Percentiles rank a stretch among this genome's conserved stretches.
These are phyloP conservation scores for Bryum argenteum DNA, from an alignment of 225 moss, liverwort and hornwort genomes.

Conservation along the genomic window DNA sequence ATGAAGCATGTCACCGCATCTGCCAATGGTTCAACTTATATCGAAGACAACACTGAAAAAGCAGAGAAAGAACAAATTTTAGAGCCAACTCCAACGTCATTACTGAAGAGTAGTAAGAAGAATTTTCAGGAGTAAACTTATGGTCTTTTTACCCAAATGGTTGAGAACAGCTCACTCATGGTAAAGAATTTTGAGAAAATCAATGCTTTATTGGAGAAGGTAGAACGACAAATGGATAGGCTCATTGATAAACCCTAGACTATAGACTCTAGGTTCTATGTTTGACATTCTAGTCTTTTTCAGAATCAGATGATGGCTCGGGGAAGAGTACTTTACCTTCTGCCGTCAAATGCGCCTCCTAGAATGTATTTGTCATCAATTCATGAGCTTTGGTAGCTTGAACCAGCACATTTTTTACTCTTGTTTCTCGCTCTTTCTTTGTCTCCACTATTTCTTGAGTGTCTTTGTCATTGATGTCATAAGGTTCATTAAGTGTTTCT, in stretches of 20 bases:
- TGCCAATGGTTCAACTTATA: rapidly evolving
- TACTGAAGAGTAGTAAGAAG: background rate
- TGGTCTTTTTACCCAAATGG: background rate
- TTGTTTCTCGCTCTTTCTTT: too few relatives aligned
- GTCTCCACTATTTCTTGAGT: too few relatives aligned
- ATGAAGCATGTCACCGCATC: background rate
- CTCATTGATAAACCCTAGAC: background rate
- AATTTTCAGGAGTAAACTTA: background rate
- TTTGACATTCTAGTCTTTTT: background rate
- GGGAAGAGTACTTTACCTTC: background rate
- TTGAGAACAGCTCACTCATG: background rate
- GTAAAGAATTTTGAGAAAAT: background rate
- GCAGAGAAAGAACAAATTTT: background rate
- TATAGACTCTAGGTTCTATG: too few relatives aligned
- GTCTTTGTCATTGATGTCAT: too few relatives aligned
- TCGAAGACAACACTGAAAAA: background rate
- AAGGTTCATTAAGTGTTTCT: too few relatives aligned
- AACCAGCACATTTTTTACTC: background rate
- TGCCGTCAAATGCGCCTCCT: background rate
- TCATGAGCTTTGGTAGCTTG: background rate
- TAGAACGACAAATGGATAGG: background rate
- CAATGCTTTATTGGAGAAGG: background rate
- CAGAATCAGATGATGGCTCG: background rate
- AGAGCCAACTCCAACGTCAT: background rate
- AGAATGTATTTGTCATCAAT: background rate